These are phyloP conservation scores for Talaromyces sp. DNA, from an alignment of 2,329 filamentous ascomycete species.

Conservation along the genomic window DNA sequence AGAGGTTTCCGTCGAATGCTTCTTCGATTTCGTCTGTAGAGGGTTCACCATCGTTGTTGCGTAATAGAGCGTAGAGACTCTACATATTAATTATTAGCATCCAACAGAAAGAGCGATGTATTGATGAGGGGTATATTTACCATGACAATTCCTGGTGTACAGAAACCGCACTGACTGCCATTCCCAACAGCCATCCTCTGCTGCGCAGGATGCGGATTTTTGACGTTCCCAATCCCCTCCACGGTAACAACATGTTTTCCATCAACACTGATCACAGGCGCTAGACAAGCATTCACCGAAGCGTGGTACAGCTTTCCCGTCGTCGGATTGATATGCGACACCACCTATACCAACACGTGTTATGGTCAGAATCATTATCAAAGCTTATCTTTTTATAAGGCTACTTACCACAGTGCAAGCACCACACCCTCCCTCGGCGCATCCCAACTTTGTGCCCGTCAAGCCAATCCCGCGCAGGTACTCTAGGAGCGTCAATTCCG, in stretches of 20 bases:
- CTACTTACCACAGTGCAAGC: conserved; percentile 78
- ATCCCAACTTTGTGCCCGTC: conserved; percentile 94
- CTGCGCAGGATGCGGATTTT: conserved; percentile 82
- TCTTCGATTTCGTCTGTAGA: conserved; percentile 85
- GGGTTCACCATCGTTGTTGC: conserved; percentile 71
- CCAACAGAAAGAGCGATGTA: neutral
- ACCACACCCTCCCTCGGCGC: conserved; percentile 93
- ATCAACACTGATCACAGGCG: conserved; percentile 86
- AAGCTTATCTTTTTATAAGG: neutral
- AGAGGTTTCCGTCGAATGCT: conserved; percentile 94
- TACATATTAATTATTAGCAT: conserved; percentile 25
- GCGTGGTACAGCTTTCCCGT: conserved; percentile 94
- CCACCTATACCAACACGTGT: conserved; percentile 50
- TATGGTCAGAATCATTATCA: conserved; percentile 21
- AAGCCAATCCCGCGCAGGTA: conserved; percentile 89
- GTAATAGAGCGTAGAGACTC: conserved; percentile 88
- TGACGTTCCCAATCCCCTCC: conserved; percentile 87
- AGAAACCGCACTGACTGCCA: conserved; percentile 93
- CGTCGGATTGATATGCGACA: conserved; percentile 90
- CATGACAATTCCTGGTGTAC: conserved; percentile 96
- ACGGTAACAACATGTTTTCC: conserved; percentile 98
- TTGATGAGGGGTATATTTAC: conserved; percentile 31
- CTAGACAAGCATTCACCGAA: conserved; percentile 92
- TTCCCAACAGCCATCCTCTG: conserved; percentile 88
- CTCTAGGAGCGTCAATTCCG: conserved; percentile 86